phyloP scores from a whole-genome alignment of 208 protist genomes.

The Wallacemonas sp. region DNA sequence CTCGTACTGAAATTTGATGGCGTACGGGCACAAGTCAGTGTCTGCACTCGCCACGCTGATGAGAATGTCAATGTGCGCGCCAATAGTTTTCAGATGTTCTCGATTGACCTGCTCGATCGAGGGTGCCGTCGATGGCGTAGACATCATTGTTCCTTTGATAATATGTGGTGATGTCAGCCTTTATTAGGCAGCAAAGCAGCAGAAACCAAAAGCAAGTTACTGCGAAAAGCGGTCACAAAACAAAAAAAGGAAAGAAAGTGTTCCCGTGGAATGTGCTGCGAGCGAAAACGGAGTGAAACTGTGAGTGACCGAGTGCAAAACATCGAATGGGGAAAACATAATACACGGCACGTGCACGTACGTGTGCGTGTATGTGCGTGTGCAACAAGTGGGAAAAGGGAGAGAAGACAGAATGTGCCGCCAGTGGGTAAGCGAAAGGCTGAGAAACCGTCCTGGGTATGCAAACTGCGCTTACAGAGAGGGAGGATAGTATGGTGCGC shows the following conservation, averaged over 20 bases:
- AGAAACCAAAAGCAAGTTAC: background rate
- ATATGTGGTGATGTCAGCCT: background rate
- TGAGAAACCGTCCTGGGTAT: background rate
- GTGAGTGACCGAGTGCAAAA: background rate
- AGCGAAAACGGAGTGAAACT: background rate
- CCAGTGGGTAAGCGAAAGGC: background rate
- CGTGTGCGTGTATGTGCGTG: too few species aligned
- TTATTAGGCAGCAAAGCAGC: background rate
- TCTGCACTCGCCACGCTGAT: conserved; percentile 59
- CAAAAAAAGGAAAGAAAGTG: conserved; percentile 9
- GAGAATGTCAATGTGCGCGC: conserved; percentile 54
- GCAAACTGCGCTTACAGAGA: background rate
- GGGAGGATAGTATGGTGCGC: too few species aligned
- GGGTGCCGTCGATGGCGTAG: conserved; percentile 11
- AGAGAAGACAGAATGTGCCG: background rate
- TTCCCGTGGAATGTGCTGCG: background rate
- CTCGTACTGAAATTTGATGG: conserved; percentile 81
- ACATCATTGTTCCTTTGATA: background rate
- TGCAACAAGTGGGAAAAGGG: conserved; percentile 5
- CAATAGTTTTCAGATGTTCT: conserved; percentile 50
- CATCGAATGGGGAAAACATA: conserved; percentile 6
- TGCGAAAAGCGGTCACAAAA: background rate
- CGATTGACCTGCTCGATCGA: conserved; percentile 33
- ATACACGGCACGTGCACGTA: background rate
- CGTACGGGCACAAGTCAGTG: conserved; percentile 44